Evolutionary conservation across 495 filamentous ascomycete genomes (phyloP), one percentile per base, ranked within the genome.

Genomic region (Mycothermus thermophilus): DNA sequence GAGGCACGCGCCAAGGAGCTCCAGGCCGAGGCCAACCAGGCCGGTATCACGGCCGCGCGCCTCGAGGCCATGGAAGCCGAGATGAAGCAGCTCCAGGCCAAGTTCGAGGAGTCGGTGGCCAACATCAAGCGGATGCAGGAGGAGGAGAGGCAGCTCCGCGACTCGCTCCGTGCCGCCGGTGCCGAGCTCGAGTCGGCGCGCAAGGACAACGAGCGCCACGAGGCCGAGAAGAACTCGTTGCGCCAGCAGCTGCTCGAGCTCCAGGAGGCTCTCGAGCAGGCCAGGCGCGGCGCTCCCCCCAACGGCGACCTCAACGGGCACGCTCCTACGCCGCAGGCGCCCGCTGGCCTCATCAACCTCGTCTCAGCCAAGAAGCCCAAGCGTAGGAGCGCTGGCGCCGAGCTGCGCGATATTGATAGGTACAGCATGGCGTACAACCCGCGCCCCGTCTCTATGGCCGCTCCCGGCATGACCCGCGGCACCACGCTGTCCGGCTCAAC

Each of bases 281-380:
- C 86, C 27, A 85, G 82, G 60, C 71, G 81, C 43, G 58, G 64
- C 24, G 60, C 60, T 25, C 60, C 68, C 1, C 54, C 72, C 42
- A 77, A 77, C 42, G 82, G 80, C 30, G 84, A 93, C 35, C 47
- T 80, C 35, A 93, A 93, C 51, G 84, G 83, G 26, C 53, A 45
- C 18, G 40, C 51, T 8, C 51, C 42, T 31, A 41, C 57, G 8
- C 66, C 69, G 36, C 52, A 68, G 15, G 71, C 77, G 38, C 62
- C 72, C 2, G 79, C 67, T 37, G 84, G 85, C 34, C 70, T 99
- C 35, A 95, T 99, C 65, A 96, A 96, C 52, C 65, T 99, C 30
- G 90, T 99, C 11, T 83, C 87, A 9, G 83, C 84, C 14, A 99
- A 96, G 73, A 95, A 93, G 66, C 85, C 88, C 22, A 94, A 96